These are phyloP conservation scores for Inga laurina DNA, from an alignment of 306 rosid species.

Conservation along the genomic window DNA sequence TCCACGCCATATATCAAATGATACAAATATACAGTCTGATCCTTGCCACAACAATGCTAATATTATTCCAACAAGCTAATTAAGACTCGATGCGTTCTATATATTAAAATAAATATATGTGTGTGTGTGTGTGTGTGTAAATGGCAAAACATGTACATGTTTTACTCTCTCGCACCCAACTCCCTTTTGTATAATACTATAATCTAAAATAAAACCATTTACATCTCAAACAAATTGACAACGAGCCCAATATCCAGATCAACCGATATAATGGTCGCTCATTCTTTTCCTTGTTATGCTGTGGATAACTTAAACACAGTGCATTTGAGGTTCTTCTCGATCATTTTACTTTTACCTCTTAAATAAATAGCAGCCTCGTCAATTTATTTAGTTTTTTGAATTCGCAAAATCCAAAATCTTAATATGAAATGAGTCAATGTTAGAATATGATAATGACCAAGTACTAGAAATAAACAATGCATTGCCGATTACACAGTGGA, in stretches of 20 bases:
- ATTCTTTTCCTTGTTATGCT: not conserved
- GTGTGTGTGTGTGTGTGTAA: too few relatives aligned
- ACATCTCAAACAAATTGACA: not conserved
- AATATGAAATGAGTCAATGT: not conserved
- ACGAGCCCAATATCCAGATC: not conserved
- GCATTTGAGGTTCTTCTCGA: not conserved
- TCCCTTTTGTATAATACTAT: not conserved
- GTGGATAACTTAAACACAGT: not conserved
- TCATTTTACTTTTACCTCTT: not conserved
- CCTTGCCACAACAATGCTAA: not conserved
- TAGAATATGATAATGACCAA: not conserved
- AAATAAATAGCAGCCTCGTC: not conserved
- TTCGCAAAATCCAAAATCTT: not conserved
- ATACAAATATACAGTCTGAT: not conserved
- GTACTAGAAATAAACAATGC: not conserved
- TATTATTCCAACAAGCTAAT: not conserved
- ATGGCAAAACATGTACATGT: not conserved
- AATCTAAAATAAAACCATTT: not conserved
- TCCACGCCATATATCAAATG: not conserved
- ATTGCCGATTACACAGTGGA: not conserved
- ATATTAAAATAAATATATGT: too few relatives aligned
- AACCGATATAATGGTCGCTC: not conserved
- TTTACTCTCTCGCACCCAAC: not conserved
- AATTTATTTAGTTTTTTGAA: not conserved
- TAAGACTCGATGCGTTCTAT: not conserved